phyloP scores from a whole-genome alignment of 805 yeast species.

The Metschnikowia similis region DNA sequence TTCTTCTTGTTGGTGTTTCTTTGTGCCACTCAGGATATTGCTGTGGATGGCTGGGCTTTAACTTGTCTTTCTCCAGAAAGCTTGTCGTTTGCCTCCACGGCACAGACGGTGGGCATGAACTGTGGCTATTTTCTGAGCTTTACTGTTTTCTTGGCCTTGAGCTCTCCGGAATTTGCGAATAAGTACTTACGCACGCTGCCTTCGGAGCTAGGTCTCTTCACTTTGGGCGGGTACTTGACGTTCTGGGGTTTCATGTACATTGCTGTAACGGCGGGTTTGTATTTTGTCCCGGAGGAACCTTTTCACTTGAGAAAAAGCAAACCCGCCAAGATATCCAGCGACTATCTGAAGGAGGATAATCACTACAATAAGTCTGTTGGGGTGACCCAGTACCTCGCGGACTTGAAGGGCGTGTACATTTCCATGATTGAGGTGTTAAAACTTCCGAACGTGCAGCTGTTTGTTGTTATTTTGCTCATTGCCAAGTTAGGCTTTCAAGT shows the following conservation, averaged over 20 bases:
- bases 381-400: slow-evolving; percentile 11
- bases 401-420: slow-evolving; percentile 50
- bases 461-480: slow-evolving; percentile 69
- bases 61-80: slow-evolving; percentile 77
- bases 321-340: slow-evolving; percentile 25
- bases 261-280: slow-evolving; percentile 57
- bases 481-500: slow-evolving; percentile 93
- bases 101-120: slow-evolving; percentile 93
- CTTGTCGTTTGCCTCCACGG: slow-evolving; percentile 90
- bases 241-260: slow-evolving; percentile 77
- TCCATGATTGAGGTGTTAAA: slow-evolving; percentile 69
- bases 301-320: slow-evolving; percentile 37
- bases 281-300: slow-evolving; percentile 71
- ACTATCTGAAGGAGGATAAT: slow-evolving; percentile 26
- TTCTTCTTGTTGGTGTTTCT: slow-evolving; percentile 78
- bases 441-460: slow-evolving; percentile 65
- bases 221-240: slow-evolving; percentile 69
- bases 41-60: slow-evolving; percentile 98
- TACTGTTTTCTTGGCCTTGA: slow-evolving; percentile 85
- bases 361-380: slow-evolving; percentile 19
- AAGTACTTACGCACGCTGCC: slow-evolving; percentile 68
- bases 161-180: slow-evolving; percentile 90
- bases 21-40: slow-evolving; percentile 97
- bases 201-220: slow-evolving; percentile 57
- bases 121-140: slow-evolving; percentile 89